Percentiles rank a stretch among this genome's conserved stretches.
Evolutionary conservation across 768 basidiomycete species (phyloP).

Genomic region (Leccinellum rugosiceps): DNA sequence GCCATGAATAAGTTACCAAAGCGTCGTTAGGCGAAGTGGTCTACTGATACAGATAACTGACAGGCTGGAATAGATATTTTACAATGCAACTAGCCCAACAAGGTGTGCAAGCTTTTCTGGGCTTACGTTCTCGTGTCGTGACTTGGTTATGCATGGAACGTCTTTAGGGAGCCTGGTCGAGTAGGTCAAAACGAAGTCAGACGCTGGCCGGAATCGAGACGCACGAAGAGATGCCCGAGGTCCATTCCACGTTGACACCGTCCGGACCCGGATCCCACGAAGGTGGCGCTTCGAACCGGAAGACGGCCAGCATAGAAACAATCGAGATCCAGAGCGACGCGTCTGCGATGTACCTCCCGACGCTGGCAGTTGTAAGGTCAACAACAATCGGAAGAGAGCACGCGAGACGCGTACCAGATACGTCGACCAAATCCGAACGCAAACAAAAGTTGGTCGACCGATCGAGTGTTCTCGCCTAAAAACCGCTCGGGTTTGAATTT

Average conservation of each 20-base stretch:
- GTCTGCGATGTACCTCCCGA: constrained; percentile 42
- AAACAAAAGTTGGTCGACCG: constrained; percentile 17
- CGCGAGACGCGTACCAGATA: constrained; percentile 6
- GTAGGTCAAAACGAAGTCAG: background rate
- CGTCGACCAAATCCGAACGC: constrained; percentile 43
- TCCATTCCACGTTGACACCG: constrained; percentile 20
- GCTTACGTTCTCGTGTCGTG: constrained; percentile 4
- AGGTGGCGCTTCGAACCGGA: constrained; percentile 11
- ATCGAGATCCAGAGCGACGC: constrained; percentile 33
- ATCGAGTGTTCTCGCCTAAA: constrained; percentile 7
- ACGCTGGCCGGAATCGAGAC: background rate
- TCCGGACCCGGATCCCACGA: constrained; percentile 19
- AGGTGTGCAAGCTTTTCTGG: constrained; percentile 11
- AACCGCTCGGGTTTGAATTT: constrained; percentile 39
- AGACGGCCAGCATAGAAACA: constrained; percentile 18
- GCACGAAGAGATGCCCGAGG: constrained; percentile 17
- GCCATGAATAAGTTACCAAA: background rate
- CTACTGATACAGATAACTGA: background rate
- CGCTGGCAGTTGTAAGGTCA: constrained; percentile 24
- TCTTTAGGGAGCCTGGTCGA: constrained; percentile 10
- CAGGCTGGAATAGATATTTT: background rate
- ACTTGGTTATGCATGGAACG: constrained; percentile 10
- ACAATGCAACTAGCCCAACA: constrained; percentile 2
- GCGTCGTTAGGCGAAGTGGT: background rate
- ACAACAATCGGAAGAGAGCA: background rate